Base-by-base conservation (phyloP, 495 filamentous ascomycete genomes). In the Penicillium parvum region DNA sequence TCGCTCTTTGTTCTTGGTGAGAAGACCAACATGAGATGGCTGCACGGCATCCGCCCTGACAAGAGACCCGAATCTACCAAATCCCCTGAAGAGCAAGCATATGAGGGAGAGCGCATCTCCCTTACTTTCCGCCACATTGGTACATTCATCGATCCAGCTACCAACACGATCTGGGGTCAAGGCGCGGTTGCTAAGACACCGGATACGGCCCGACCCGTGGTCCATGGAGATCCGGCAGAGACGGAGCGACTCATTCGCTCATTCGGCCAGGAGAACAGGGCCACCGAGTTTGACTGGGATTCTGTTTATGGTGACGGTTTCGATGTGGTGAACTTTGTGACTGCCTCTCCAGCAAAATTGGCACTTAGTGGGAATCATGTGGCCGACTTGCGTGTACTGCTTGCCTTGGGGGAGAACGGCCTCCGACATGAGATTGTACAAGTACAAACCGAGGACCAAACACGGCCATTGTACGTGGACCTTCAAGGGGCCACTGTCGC, bases 51-150 rank as follows among this genome's bases (percentile, higher is more conserved):
- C 55, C 79, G 83, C 26, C 80, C 83, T 10, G 92, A 99, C 68
- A 95, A 89, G 58, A 79, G 92, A 7, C 64, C 77, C 1, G 63
- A 64, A 5, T 61, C 65, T 2, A 79, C 85, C 32, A 89, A 90
- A 57, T 66, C 81, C 0, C 45, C 68, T 0, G 81, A 79, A 11
- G 92, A 97, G 58, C 72, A 79, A 23, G 82, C 86, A 2, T 84
- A 76, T 53, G 66, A 67, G 2, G 88, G 90, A 3, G 79, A 83
- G 38, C 82, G 92, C 5, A 96, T 99, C 57, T 90, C 85, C 8
- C 76, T 99, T 32, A 99, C 92, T 4, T 99, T 99, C 58, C 77
- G 92, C 7, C 74, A 81, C 28, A 96, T 99, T 49, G 88, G 81
- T 1, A 99, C 92, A 0, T 96, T 85, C 57, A 65, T 95, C 7